phyloP scores from a whole-genome alignment of 1,284 basidiomycete genomes.

The Earliella scabrosa region DNA sequence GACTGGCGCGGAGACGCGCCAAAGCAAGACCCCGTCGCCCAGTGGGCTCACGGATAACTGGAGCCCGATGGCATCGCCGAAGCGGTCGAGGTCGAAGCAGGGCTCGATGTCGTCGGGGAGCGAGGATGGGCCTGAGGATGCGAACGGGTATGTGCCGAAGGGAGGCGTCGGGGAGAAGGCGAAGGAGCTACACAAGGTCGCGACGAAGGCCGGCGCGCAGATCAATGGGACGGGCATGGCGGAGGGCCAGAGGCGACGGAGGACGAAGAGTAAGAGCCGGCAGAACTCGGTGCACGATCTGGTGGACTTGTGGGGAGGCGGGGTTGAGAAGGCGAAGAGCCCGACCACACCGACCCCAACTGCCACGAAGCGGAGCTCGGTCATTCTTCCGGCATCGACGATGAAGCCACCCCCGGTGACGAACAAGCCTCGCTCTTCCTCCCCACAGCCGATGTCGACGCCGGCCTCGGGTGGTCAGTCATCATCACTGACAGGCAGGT shows the following conservation, averaged over 20 bases:
- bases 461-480: conserved; percentile 15
- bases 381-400: conserved; percentile 29
- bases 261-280: conserved; percentile 47
- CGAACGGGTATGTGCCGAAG: conserved; percentile 29
- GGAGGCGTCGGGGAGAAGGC: conserved; percentile 7
- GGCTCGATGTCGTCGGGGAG: conserved; percentile 33
- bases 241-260: conserved; percentile 27
- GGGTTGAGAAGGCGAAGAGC: conserved; percentile 35
- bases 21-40: conserved; percentile 24
- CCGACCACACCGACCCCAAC: conserved; percentile 21
- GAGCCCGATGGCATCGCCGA: conserved; percentile 34
- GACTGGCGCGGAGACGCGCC: conserved; percentile 20
- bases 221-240: conserved; percentile 1
- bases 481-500: conserved; percentile 16
- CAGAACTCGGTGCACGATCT: conserved; percentile 82
- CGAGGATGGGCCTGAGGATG: conserved; percentile 42
- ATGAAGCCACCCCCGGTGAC: conserved; percentile 26
- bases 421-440: conserved; percentile 28
- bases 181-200: conserved; percentile 8
- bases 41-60: conserved; percentile 39
- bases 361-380: conserved; percentile 31
- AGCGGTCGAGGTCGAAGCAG: conserved; percentile 13
- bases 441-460: conserved; percentile 35
- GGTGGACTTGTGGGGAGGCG: conserved; percentile 75
- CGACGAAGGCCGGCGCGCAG: not conserved